Conservation (phyloP, 228 moss, liverwort and hornwort genomes). For the Sphagnum magellanicum region DNA sequence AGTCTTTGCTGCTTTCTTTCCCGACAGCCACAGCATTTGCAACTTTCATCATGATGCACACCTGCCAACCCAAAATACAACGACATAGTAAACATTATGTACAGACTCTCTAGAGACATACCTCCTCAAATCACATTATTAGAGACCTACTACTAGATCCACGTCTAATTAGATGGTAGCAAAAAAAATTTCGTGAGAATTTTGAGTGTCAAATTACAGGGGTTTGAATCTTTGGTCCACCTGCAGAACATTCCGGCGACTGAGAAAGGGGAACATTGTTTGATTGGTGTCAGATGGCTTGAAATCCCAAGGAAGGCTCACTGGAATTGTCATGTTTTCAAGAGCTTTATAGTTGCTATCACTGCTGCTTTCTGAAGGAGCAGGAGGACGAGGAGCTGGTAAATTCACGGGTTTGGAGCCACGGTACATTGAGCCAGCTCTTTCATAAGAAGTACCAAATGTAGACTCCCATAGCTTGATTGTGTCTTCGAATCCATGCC, state of each 20-base stretch:
- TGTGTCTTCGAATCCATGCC: conserved; percentile 74
- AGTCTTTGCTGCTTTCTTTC: conserved; percentile 22
- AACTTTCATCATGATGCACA: conserved; percentile 60
- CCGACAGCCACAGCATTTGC: conserved; percentile 14
- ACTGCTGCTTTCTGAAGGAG: not conserved
- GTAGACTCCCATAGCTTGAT: conserved; percentile 67
- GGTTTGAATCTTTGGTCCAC: conserved; percentile 7
- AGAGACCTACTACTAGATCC: not conserved
- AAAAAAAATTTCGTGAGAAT: no score
- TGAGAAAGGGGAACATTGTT: conserved; percentile 35
- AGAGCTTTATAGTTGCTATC: conserved; percentile 32
- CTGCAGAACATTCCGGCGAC: conserved; percentile 64
- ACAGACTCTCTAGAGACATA: no score
- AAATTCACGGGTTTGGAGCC: conserved; percentile 59
- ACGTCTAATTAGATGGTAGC: no score
- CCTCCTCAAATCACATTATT: not conserved
- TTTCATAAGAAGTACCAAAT: conserved; percentile 76
- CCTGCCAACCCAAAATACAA: conserved; percentile 20
- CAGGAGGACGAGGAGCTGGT: conserved; percentile 45
- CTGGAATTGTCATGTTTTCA: conserved; percentile 34
- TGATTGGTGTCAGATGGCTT: conserved; percentile 42
- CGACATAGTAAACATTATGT: no score
- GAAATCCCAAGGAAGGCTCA: conserved; percentile 44
- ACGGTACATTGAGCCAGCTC: conserved; percentile 78
- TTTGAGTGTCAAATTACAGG: no score